A percentile compares a stretch with the other conserved stretches of the same genome.
These are phyloP conservation scores for Vachellia collinsii DNA, from an alignment of 306 rosid genomes.

Conservation along the genomic window DNA sequence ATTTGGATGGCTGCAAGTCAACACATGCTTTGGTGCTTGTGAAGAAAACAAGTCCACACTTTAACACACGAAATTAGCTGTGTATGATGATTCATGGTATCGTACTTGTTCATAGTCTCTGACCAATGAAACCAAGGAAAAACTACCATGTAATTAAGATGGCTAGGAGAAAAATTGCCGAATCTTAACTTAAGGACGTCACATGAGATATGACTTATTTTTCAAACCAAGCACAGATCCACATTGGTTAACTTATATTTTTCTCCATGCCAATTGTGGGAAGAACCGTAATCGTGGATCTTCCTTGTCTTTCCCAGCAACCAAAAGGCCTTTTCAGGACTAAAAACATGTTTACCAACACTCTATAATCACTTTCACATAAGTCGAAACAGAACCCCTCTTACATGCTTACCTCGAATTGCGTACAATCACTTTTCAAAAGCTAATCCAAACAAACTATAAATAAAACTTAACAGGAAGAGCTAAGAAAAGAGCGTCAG, in stretches of 20 bases:
- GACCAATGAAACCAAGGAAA: too few relatives aligned
- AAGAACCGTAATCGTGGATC: background rate
- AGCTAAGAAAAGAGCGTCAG: background rate
- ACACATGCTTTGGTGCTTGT: too few relatives aligned
- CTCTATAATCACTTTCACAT: too few relatives aligned
- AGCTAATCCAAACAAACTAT: too few relatives aligned
- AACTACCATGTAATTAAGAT: background rate
- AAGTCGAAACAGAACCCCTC: too few relatives aligned
- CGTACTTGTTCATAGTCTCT: background rate
- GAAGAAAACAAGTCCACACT: background rate
- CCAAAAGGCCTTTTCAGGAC: background rate
- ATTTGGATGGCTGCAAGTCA: too few relatives aligned
- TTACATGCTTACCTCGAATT: too few relatives aligned
- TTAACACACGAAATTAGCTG: background rate
- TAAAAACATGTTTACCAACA: too few relatives aligned
- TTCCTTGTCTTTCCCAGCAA: background rate
- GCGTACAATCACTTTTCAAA: too few relatives aligned
- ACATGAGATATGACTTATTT: background rate
- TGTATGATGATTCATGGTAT: background rate
- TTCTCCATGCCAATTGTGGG: slow-evolving; percentile 63
- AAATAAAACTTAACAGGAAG: background rate
- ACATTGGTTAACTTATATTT: slow-evolving; percentile 52
- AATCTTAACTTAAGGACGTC: background rate
- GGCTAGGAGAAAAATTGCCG: slow-evolving; percentile 40
- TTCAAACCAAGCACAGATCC: background rate